Percentiles rank a stretch among this genome's conserved stretches.
phyloP scores from a whole-genome alignment of 2,329 filamentous ascomycete genomes.

The Ampelomyces quisqualis region DNA sequence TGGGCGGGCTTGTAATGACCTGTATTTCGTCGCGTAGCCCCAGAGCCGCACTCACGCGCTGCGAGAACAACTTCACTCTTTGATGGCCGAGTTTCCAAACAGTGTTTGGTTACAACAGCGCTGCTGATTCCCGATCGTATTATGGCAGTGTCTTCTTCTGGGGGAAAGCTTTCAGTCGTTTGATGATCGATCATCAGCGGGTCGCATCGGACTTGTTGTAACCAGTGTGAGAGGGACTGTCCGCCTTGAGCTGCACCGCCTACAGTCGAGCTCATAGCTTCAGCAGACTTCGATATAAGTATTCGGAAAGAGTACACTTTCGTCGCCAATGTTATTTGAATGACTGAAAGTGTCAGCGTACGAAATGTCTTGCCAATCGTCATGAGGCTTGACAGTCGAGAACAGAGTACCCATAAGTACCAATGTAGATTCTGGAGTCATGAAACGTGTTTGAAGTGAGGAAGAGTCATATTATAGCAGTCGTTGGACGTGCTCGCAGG shows the following conservation, averaged over 20 bases:
- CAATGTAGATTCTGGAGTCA: too few species aligned
- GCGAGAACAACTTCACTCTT: constrained; percentile 26
- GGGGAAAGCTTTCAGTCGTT: constrained; percentile 33
- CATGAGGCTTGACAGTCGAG: too few species aligned
- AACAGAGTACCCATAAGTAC: too few species aligned
- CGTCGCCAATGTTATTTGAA: too few species aligned
- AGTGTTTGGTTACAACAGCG: constrained; percentile 23
- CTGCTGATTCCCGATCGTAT: constrained; percentile 38
- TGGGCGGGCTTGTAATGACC: constrained; percentile 33
- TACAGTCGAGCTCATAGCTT: background rate
- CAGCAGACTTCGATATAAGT: background rate
- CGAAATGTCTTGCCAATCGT: too few species aligned
- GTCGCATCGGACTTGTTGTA: constrained; percentile 31
- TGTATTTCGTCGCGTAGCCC: constrained; percentile 32
- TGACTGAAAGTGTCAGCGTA: too few species aligned
- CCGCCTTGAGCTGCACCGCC: constrained; percentile 12
- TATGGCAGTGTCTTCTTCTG: constrained; percentile 36
- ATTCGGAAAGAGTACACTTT: too few species aligned
- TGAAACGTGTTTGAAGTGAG: too few species aligned
- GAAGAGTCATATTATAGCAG: too few species aligned
- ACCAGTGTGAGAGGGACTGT: constrained; percentile 31
- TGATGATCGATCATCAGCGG: constrained; percentile 29
- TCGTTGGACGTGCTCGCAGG: too few species aligned
- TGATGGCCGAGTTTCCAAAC: constrained; percentile 20
- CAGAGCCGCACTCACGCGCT: constrained; percentile 34